Percentiles rank a stretch among this genome's conserved stretches.
These are phyloP conservation scores for Hanseniaspora clermontiae DNA, from an alignment of 805 yeast species.

Conservation along the genomic window DNA sequence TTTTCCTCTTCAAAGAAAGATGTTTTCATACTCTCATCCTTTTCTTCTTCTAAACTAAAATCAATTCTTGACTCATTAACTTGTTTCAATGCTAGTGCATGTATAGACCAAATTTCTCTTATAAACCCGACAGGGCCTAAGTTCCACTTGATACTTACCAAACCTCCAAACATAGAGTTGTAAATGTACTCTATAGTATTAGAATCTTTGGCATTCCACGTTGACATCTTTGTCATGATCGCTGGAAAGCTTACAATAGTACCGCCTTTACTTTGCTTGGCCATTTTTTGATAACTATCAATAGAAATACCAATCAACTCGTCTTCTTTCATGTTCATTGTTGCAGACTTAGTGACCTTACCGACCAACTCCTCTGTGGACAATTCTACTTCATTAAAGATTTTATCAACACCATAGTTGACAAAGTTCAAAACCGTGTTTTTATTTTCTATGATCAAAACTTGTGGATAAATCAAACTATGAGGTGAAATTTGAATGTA, in stretches of 20 bases:
- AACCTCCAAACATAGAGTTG: slow-evolving; percentile 69
- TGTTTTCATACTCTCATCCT: slow-evolving; percentile 14
- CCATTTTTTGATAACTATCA: slow-evolving; percentile 42
- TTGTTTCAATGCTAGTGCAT: slow-evolving; percentile 57
- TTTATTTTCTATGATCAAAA: slow-evolving; percentile 48
- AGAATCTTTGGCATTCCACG: slow-evolving; percentile 45
- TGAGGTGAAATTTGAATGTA: slow-evolving; percentile 68
- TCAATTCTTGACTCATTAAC: slow-evolving; percentile 33
- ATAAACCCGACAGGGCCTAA: slow-evolving; percentile 82
- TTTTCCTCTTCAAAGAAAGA: slow-evolving; percentile 26
- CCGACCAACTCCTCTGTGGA: slow-evolving; percentile 46
- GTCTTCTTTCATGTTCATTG: slow-evolving; percentile 36
- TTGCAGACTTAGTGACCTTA: slow-evolving; percentile 48
- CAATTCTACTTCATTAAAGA: slow-evolving; percentile 46
- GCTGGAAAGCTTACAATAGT: slow-evolving; percentile 70
- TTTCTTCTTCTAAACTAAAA: slow-evolving; percentile 3
- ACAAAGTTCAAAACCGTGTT: slow-evolving; percentile 40
- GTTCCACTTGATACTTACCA: slow-evolving; percentile 88
- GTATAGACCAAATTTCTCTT: slow-evolving; percentile 83
- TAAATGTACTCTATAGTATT: slow-evolving; percentile 53
- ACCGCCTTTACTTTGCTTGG: slow-evolving; percentile 61
- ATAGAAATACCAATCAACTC: slow-evolving; percentile 36
- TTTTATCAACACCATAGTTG: slow-evolving; percentile 28
- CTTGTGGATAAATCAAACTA: slow-evolving; percentile 65
- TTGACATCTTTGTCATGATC: slow-evolving; percentile 58